phyloP scores from a whole-genome alignment of 1,139 yeast genomes.

The Pichia sp. region DNA sequence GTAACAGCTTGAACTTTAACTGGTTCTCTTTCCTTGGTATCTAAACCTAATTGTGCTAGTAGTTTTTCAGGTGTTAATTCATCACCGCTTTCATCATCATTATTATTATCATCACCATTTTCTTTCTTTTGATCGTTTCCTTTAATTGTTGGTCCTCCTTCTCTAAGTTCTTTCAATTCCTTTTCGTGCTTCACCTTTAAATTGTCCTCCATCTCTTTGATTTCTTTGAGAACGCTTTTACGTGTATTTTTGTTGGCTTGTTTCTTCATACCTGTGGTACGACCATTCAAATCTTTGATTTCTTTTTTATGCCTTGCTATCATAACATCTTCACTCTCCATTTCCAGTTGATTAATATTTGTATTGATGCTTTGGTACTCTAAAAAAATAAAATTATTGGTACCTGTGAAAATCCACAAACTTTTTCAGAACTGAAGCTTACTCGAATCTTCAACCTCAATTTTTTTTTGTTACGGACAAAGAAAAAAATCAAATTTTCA shows the following conservation, averaged over 20 bases:
- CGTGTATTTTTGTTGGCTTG: constrained; percentile 78
- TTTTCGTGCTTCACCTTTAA: constrained; percentile 46
- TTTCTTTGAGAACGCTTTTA: constrained; percentile 48
- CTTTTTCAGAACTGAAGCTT: not conserved
- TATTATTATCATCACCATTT: constrained; percentile 27
- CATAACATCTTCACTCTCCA: constrained; percentile 46
- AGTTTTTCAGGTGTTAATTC: constrained; percentile 61
- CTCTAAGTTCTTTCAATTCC: constrained; percentile 37
- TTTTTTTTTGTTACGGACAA: not conserved
- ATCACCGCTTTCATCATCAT: constrained; percentile 32
- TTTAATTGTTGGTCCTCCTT: constrained; percentile 10
- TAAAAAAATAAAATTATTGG: not conserved
- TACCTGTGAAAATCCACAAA: not conserved
- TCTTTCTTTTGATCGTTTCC: not conserved
- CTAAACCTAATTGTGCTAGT: constrained; percentile 46
- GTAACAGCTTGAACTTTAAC: constrained; percentile 1
- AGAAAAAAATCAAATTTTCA: not conserved
- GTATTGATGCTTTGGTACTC: not conserved
- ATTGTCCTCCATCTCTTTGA: constrained; percentile 52
- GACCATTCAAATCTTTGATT: constrained; percentile 55
- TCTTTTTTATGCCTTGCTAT: constrained; percentile 64
- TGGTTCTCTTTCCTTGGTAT: constrained; percentile 12
- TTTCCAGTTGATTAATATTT: not conserved
- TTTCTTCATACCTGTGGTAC: constrained; percentile 68
- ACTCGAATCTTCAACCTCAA: not conserved